A percentile compares a stretch with the other conserved stretches of the same genome.
phyloP scores from a whole-genome alignment of 768 basidiomycete genomes.

The Dioszegia crocea region DNA sequence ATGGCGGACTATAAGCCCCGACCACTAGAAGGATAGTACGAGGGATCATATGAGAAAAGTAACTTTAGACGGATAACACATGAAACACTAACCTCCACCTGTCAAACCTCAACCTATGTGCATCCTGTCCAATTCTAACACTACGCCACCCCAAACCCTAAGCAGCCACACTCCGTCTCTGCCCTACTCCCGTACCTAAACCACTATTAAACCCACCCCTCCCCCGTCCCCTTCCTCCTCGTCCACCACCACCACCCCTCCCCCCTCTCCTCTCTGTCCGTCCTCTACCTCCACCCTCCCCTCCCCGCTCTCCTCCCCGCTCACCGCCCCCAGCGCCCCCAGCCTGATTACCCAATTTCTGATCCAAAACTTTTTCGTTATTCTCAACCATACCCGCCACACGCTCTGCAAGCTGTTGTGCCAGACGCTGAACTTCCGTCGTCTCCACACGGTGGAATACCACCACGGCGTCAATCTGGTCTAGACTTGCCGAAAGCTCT shows the following conservation, averaged over 20 bases:
- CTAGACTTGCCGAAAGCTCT: slow-evolving; percentile 81
- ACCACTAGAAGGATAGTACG: background rate
- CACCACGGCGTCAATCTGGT: slow-evolving; percentile 82
- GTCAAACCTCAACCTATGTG: background rate
- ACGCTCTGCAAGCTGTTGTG: slow-evolving; percentile 82
- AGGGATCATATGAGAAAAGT: too few species aligned
- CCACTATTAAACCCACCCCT: slow-evolving; percentile 44
- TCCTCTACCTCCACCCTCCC: slow-evolving; percentile 18
- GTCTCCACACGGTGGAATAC: slow-evolving; percentile 90
- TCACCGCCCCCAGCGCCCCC: slow-evolving; percentile 57
- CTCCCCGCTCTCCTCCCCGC: slow-evolving; percentile 53
- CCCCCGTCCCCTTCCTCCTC: slow-evolving; percentile 36
- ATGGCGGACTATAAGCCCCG: background rate
- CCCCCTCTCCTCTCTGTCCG: slow-evolving; percentile 58
- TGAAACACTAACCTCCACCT: too few species aligned
- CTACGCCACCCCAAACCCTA: too few species aligned
- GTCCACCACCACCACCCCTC: slow-evolving; percentile 16
- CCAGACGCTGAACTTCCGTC: slow-evolving; percentile 81
- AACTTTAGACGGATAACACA: too few species aligned
- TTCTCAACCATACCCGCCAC: slow-evolving; percentile 79
- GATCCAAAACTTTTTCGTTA: slow-evolving; percentile 83
- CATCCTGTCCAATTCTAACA: too few species aligned
- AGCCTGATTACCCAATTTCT: slow-evolving; percentile 65
- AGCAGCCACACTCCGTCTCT: slow-evolving; percentile 24
- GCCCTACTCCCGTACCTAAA: slow-evolving; percentile 26